Conservation (phyloP, 306 rosid species). For the Prunus mume region DNA sequence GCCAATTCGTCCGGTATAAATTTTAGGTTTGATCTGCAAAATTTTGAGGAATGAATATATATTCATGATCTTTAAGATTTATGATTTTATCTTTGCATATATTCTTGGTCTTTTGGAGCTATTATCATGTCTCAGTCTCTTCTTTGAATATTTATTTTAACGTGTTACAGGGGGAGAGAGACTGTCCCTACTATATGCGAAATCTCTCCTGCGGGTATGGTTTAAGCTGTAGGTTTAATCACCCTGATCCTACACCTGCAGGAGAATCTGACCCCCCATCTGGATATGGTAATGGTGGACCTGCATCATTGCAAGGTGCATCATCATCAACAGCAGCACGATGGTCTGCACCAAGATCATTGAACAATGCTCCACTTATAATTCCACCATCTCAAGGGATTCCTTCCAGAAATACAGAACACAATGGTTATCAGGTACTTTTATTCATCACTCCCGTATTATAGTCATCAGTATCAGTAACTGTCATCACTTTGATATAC, state of each 20-base stretch:
- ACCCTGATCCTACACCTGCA: conserved; percentile 81
- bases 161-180: conserved; percentile 68
- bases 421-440: conserved; percentile 84
- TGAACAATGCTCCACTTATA: conserved; percentile 27
- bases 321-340: conserved; percentile 55
- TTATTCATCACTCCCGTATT: background rate
- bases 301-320: conserved; percentile 48
- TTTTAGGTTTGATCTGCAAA: background rate
- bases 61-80: background rate
- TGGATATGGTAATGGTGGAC: conserved; percentile 57
- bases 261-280: conserved; percentile 51
- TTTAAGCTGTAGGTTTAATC: conserved; percentile 79
- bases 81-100: conserved; percentile 2
- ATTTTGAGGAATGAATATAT: background rate
- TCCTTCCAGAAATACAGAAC: conserved; percentile 57
- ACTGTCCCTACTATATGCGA: conserved; percentile 86
- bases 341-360: no score
- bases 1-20: conserved; percentile 81
- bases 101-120: background rate
- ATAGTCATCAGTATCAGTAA: background rate
- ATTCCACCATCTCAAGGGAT: conserved; percentile 53
- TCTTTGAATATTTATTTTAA: conserved; percentile 3
- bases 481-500: background rate
- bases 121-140: background rate
- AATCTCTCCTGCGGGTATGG: conserved; percentile 87